A percentile compares a stretch with the other conserved stretches of the same genome.
phyloP scores from a whole-genome alignment of 192 early-diverging fungal genomes.

The Backusella westeae region DNA sequence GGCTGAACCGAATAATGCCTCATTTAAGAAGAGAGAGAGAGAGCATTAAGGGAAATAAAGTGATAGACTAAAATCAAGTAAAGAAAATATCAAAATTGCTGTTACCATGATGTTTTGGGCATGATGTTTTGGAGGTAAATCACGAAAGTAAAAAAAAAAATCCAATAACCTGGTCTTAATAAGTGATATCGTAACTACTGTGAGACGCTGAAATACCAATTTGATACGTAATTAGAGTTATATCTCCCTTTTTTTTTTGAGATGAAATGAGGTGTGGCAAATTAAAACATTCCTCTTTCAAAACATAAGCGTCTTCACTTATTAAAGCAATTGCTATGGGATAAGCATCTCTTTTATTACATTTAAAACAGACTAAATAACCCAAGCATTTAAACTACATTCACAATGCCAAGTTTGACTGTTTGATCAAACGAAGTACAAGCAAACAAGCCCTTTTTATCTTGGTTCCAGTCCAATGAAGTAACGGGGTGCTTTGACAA shows the following conservation, averaged over 20 bases:
- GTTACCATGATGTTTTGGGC: no score
- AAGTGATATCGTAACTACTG: not conserved
- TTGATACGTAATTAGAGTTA: no score
- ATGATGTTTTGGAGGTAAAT: no score
- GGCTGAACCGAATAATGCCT: no score
- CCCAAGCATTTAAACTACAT: not conserved
- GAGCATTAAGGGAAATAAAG: no score
- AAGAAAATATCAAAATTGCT: no score
- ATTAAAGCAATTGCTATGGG: no score
- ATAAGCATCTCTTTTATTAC: not conserved
- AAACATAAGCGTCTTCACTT: no score
- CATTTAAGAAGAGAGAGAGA: no score
- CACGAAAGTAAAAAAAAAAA: no score
- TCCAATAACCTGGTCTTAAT: no score
- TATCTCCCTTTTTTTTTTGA: not conserved
- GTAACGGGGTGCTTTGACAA: conserved; percentile 68
- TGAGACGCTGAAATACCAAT: not conserved
- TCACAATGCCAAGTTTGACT: conserved; percentile 59
- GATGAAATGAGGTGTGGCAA: not conserved
- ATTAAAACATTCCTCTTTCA: not conserved
- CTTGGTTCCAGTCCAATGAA: conserved; percentile 63
- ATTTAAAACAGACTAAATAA: not conserved
- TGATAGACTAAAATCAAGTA: no score
- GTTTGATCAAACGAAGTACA: conserved; percentile 68
- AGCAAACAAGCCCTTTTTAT: conserved; percentile 64